phyloP scores from a whole-genome alignment of 148 eudicot genomes.

The Camellia granthamiana region DNA sequence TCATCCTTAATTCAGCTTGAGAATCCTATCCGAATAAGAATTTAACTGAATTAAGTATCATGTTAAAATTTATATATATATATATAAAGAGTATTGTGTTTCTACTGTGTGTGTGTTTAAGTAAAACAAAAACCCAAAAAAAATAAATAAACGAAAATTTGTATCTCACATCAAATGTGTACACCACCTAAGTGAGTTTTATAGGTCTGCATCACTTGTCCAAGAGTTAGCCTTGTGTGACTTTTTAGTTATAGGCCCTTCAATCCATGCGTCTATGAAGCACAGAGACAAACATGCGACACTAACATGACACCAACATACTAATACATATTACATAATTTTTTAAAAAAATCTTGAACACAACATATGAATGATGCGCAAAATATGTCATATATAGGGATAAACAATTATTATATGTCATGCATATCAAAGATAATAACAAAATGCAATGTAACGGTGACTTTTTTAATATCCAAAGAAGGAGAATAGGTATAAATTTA shows the following conservation, averaged over 20 bases:
- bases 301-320: no score
- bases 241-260: background rate
- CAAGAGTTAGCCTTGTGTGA: background rate
- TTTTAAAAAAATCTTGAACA: no score
- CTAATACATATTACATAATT: no score
- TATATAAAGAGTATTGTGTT: background rate
- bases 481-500: no score
- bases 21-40: slow-evolving; percentile 2
- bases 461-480: no score
- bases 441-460: no score
- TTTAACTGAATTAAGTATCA: background rate
- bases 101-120: background rate
- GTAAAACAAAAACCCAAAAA: background rate
- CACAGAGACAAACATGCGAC: no score
- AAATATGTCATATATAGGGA: no score
- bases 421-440: no score
- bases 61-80: background rate
- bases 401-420: no score
- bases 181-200: background rate
- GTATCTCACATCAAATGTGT: background rate
- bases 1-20: background rate
- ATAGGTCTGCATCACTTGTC: background rate
- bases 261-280: no score
- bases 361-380: no score
- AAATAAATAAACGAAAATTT: background rate